Evolutionary conservation across 352 stramenopile genomes (phyloP).

Genomic region (Phytopythium mirpurense): DNA sequence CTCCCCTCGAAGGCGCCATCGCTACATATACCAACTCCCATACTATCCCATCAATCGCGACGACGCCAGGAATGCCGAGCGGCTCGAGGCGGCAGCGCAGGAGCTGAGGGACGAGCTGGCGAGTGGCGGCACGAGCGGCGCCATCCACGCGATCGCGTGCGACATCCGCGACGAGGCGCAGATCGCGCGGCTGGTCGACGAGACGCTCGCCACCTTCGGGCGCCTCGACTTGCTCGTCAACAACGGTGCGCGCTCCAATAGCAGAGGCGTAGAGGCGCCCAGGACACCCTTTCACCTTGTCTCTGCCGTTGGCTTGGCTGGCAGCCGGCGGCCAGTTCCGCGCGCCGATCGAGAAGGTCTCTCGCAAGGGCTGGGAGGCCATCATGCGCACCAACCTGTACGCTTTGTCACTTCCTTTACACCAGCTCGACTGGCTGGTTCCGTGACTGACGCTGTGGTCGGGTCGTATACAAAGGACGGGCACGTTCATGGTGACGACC

Average conservation of each 20-base stretch:
- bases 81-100: slow-evolving; percentile 47
- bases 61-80: slow-evolving; percentile 73
- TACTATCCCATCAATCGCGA: no score
- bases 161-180: slow-evolving; percentile 74
- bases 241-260: slow-evolving; percentile 41
- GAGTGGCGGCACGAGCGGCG: slow-evolving; percentile 23
- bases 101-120: slow-evolving; percentile 50
- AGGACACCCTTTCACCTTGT: no score
- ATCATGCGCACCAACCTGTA: slow-evolving; percentile 92
- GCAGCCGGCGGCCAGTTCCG: slow-evolving; percentile 91
- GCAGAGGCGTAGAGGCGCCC: slow-evolving; percentile 15
- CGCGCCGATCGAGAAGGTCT: slow-evolving; percentile 84
- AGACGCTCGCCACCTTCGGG: slow-evolving; percentile 71
- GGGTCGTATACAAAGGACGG: slow-evolving; percentile 34
- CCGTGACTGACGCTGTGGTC: neutral
- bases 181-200: slow-evolving; percentile 65
- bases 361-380: slow-evolving; percentile 87
- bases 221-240: slow-evolving; percentile 92
- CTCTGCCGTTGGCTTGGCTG: no score
- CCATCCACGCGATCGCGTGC: slow-evolving; percentile 55
- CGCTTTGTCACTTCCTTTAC: no score
- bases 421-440: neutral
- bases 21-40: no score
- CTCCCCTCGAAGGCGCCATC: no score
- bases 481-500: slow-evolving; percentile 91